Percentiles rank a stretch among this genome's conserved stretches.
Conservation (phyloP, 805 yeast species). For the Spathaspora gorwiae region DNA sequence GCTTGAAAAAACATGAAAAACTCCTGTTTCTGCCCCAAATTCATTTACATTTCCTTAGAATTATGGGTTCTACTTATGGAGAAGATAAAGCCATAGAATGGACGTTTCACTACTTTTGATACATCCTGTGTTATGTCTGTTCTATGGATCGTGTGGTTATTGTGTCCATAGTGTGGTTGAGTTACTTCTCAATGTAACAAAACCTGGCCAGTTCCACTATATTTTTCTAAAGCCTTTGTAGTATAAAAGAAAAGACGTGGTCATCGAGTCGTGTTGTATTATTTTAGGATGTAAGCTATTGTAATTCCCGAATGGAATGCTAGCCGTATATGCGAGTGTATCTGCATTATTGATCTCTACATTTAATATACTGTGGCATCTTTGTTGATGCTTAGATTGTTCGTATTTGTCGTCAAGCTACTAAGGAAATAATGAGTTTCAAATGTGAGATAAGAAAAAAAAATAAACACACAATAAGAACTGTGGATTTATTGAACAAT, state of each 20-base stretch:
- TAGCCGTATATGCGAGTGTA: too few relatives aligned
- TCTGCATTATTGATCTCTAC: too few relatives aligned
- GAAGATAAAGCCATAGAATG: slow-evolving; percentile 51
- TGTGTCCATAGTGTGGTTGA: slow-evolving; percentile 11
- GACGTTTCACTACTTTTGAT: slow-evolving; percentile 38
- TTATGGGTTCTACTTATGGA: slow-evolving; percentile 59
- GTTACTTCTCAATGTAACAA: slow-evolving; percentile 3
- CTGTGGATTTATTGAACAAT: too few relatives aligned
- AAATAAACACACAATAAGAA: too few relatives aligned
- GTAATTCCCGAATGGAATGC: too few relatives aligned
- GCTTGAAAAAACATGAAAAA: slow-evolving; percentile 6
- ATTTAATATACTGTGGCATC: too few relatives aligned
- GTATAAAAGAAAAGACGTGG: background rate
- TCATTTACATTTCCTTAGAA: slow-evolving; percentile 43
- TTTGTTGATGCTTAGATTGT: too few relatives aligned
- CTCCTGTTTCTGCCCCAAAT: slow-evolving; percentile 67
- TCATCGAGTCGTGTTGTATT: too few relatives aligned
- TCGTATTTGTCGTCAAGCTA: too few relatives aligned
- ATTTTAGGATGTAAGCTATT: too few relatives aligned
- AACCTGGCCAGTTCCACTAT: slow-evolving; percentile 15
- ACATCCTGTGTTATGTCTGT: slow-evolving; percentile 36
- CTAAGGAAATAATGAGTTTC: too few relatives aligned
- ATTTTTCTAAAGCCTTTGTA: slow-evolving; percentile 2
- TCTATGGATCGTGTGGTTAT: slow-evolving; percentile 46
- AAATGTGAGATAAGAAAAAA: too few relatives aligned